phyloP scores from a whole-genome alignment of 1,284 basidiomycete genomes.

The Ganoderma meredithae region DNA sequence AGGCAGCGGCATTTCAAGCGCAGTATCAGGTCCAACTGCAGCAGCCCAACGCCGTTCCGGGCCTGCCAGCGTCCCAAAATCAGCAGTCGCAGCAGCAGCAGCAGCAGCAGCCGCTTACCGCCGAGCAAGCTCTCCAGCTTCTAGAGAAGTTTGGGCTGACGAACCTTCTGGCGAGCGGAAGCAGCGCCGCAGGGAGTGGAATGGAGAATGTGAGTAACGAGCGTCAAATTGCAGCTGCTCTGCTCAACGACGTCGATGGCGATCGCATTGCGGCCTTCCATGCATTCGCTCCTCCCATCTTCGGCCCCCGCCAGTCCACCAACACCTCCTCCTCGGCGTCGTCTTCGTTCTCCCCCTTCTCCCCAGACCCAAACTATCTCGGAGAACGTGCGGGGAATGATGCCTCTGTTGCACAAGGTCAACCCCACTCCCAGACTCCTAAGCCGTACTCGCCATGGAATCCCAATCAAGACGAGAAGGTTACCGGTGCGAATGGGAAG shows the following conservation, averaged over 20 bases:
- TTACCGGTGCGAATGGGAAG: constrained; percentile 43
- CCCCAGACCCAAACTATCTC: constrained; percentile 47
- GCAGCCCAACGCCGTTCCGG: constrained; percentile 26
- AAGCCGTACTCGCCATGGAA: constrained; percentile 57
- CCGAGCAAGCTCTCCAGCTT: constrained; percentile 73
- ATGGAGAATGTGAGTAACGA: constrained; percentile 32
- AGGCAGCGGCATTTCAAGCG: constrained; percentile 69
- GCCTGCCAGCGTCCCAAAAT: constrained; percentile 8
- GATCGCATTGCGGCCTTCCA: constrained; percentile 35
- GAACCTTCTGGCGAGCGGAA: constrained; percentile 47
- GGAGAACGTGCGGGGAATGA: constrained; percentile 37
- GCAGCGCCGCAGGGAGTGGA: constrained; percentile 20
- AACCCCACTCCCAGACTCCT: constrained; percentile 48
- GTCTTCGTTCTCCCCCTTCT: constrained; percentile 49
- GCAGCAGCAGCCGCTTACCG: constrained; percentile 51
- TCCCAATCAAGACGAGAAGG: constrained; percentile 42
- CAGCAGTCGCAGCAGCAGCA: constrained; percentile 2
- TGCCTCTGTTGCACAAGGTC: constrained; percentile 28
- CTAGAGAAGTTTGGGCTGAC: constrained; percentile 66
- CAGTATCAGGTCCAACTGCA: constrained; percentile 51
- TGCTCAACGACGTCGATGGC: constrained; percentile 36
- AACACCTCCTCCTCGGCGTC: constrained; percentile 28
- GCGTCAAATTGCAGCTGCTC: constrained; percentile 33
- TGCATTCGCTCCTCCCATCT: constrained; percentile 35
- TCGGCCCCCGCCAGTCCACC: constrained; percentile 32